Base-by-base conservation (phyloP, 257 asterid genomes). In the Gentiana dahurica region DNA sequence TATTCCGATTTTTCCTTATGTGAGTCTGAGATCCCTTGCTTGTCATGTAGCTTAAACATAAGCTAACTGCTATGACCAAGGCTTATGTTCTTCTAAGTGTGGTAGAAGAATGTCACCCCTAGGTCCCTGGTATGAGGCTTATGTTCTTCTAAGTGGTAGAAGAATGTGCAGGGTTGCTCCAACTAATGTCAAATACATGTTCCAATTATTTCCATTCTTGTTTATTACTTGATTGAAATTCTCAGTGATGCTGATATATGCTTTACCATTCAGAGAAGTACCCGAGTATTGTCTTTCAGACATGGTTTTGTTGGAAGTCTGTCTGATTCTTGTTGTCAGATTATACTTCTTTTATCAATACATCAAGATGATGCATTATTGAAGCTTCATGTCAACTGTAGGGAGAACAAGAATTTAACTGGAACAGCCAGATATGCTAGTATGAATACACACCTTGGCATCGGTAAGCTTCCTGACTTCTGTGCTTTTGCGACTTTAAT, bases 351-450 rank as follows among this genome's bases (percentile, higher is more conserved):
- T 46, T 8, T 46, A 24, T 24, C 24, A 24, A 24, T 41, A 32
- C 59, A 51, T 51, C 10, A 48, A 63, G 36, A 10, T 41, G 9
- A 37, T 52, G 32, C 62, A 2, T 51, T 56, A 41, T 1, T 41
- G 46, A 61, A 12, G 39, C 33, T 32, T 48, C 24, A 13, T 57
- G 53, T 51, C 70, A 32, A 43, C 63, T 79, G 67, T 90, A 88
- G 90, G 74, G 96, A 85, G 68, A 88, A 85, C 72, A 85, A 88
- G 74, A 85, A 82, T 60, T 74, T 88, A 81, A 88, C 95, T 43
- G 96, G 96, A 65, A 85, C 96, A 58, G 96, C 94, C 45, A 75
- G 95, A 76, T 88, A 88, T 77, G 97, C 97, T 12, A 89, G 97
- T 75, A 82, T 86, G 89, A 89, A 89, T 64, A 85, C 97, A 1